Base-by-base conservation (phyloP, 2,329 filamentous ascomycete species). In the Scortechinia acanthostroma region DNA sequence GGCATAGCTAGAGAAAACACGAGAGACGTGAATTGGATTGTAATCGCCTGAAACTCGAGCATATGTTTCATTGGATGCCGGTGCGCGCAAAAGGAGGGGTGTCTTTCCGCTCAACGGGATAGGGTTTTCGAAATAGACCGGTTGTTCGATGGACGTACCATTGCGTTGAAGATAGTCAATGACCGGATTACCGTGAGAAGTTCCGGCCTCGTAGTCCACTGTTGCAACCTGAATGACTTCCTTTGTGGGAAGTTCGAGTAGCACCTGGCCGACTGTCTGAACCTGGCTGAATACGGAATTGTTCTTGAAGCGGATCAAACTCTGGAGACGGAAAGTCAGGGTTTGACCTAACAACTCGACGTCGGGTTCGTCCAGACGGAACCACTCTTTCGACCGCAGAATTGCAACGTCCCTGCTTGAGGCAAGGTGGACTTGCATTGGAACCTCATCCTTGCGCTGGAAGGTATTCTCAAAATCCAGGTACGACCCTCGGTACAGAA, bases 381-480 rank as follows among this genome's bases (percentile, higher is more conserved):
- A 96, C 93, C 93, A 98, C 63, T 97, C 86, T 77, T 98, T 98
- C 20, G 91, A 96, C 57, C 87, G 86, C 43, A 98, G 76, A 19
- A 98, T 86, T 42, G 93, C 91, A 33, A 98, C 83, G 55, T 98
- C 94, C 70, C 93, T 95, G 59, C 79, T 84, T 2, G 89, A 91
- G 14, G 76, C 83, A 43, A 98, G 77, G 58, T 95, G 86, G 21
- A 98, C 73, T 67, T 98, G 88, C 75, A 97, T 93, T 1, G 91
- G 91, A 1, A 88, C 95, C 70, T 98, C 93, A 4, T 83, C 80
- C 77, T 96, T 97, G 61, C 93, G 87, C 70, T 97, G 91, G 82
- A 98, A 98, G 4, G 94, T 98, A 70, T 95, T 98, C 69, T 96
- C 87, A 55, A 81, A 98, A 64, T 98, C 94, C 46, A 78, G 86